Conservation (phyloP, 2,329 filamentous ascomycete genomes). For the Fusarium sp. region DNA sequence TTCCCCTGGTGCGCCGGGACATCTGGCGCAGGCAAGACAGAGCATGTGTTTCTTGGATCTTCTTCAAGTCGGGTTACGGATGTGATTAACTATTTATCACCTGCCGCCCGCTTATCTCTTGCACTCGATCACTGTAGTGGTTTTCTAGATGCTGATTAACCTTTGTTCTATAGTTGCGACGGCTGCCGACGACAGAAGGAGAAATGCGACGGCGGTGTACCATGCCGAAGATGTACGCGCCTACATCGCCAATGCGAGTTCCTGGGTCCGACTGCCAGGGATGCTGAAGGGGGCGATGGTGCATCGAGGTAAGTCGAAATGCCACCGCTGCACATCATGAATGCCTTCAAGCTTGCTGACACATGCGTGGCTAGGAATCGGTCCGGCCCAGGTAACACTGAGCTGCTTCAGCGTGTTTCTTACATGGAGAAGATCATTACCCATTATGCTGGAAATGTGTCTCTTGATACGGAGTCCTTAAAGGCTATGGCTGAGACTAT, state of each 20-base stretch:
- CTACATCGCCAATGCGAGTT: constrained; percentile 65
- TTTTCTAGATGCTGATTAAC: constrained; percentile 17
- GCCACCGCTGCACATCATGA: not conserved
- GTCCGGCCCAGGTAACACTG: constrained; percentile 39
- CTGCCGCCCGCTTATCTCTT: not conserved
- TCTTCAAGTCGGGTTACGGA: constrained; percentile 9
- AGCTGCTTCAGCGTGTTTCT: constrained; percentile 45
- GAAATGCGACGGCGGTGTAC: constrained; percentile 67
- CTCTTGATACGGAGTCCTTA: constrained; percentile 48
- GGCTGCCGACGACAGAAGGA: constrained; percentile 67
- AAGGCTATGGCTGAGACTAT: constrained; percentile 58
- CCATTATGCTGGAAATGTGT: constrained; percentile 60
- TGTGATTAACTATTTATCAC: constrained; percentile 6
- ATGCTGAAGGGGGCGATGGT: constrained; percentile 47
- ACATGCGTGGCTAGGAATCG: constrained; percentile 35
- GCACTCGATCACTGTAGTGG: not conserved
- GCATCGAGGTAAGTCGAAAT: constrained; percentile 32
- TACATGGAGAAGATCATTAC: constrained; percentile 62
- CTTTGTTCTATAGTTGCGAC: constrained; percentile 58
- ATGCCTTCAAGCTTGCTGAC: constrained; percentile 23
- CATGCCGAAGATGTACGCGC: constrained; percentile 64
- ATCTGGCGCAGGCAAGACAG: not conserved
- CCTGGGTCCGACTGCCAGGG: constrained; percentile 51
- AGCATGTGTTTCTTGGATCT: constrained; percentile 3
- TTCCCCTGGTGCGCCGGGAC: constrained; percentile 7